These are phyloP conservation scores for Trichosporon faecale DNA, from an alignment of 1,284 basidiomycete species.

Conservation along the genomic window DNA sequence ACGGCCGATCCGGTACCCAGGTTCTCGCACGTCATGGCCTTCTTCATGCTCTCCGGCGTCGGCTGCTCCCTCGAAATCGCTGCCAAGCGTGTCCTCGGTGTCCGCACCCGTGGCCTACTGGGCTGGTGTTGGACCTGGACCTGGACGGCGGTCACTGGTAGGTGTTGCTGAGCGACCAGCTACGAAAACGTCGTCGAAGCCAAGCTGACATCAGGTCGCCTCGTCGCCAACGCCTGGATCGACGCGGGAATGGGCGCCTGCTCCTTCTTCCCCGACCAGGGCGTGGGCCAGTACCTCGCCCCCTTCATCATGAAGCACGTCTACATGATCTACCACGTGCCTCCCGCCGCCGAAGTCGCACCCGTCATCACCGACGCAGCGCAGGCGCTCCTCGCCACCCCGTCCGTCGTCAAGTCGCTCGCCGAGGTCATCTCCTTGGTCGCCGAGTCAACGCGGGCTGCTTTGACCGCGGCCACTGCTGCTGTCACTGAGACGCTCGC, in stretches of 20 bases:
- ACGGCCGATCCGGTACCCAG: slow-evolving; percentile 40
- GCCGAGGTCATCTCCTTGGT: background rate
- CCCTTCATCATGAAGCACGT: slow-evolving; percentile 4
- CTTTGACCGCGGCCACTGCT: background rate
- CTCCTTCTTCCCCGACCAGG: slow-evolving; percentile 10
- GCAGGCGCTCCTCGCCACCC: background rate
- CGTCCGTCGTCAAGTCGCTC: background rate
- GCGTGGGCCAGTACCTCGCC: background rate
- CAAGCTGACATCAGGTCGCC: slow-evolving; percentile 23
- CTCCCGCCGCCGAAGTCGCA: background rate
- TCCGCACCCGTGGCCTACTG: slow-evolving; percentile 35
- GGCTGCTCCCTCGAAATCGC: slow-evolving; percentile 30
- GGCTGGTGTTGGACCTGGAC: slow-evolving; percentile 41
- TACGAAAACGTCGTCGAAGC: background rate
- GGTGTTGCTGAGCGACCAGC: slow-evolving; percentile 3
- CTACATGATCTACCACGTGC: background rate
- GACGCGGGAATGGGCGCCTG: slow-evolving; percentile 26
- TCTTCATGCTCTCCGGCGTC: slow-evolving; percentile 43
- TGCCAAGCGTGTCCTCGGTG: slow-evolving; percentile 28
- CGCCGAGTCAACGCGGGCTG: background rate
- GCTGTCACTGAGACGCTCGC: background rate
- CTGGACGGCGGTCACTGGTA: slow-evolving; percentile 27
- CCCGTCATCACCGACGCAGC: background rate
- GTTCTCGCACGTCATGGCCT: slow-evolving; percentile 30
- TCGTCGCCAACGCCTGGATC: slow-evolving; percentile 38